Percentiles rank a stretch among this genome's conserved stretches.
phyloP scores from a whole-genome alignment of 371 early-diverging fungal species.

The Rhizopus arrhizus region DNA sequence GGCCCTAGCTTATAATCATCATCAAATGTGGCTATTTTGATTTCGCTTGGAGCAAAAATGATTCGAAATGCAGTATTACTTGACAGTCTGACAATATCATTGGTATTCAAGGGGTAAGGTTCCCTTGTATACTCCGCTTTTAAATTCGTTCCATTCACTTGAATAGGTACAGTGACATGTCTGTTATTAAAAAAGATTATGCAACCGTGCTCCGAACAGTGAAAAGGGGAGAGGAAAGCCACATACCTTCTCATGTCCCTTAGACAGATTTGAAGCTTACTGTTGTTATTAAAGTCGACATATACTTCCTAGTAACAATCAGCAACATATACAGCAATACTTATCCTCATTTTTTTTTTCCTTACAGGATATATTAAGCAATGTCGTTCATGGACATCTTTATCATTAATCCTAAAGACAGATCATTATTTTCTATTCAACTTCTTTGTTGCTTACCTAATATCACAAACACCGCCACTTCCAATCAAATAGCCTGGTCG shows the following conservation, averaged over 20 bases:
- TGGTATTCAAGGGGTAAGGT: background rate
- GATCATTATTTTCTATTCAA: background rate
- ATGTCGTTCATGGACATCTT: constrained; percentile 70
- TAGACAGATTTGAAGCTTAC: background rate
- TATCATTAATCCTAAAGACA: constrained; percentile 34
- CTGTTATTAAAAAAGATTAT: background rate
- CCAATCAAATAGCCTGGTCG: constrained; percentile 73
- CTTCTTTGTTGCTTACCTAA: constrained; percentile 39
- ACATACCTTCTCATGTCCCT: constrained; percentile 4
- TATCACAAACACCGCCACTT: constrained; percentile 62
- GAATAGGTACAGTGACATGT: background rate
- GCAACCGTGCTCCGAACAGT: too few relatives aligned
- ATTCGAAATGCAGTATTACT: constrained; percentile 26
- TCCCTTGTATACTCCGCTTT: constrained; percentile 1
- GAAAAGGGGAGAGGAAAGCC: background rate
- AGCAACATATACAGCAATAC: background rate
- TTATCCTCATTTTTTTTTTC: background rate
- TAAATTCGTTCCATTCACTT: constrained; percentile 1
- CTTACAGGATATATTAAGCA: constrained; percentile 64
- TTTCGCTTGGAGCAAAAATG: constrained; percentile 32
- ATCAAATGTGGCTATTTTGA: constrained; percentile 47
- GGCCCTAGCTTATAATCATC: constrained; percentile 53
- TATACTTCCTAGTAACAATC: background rate
- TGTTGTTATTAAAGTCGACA: background rate
- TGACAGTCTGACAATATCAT: background rate